Percentiles rank a stretch among this genome's conserved stretches.
phyloP scores from a whole-genome alignment of 2,329 filamentous ascomycete genomes.

The Fusarium guadeloupense region DNA sequence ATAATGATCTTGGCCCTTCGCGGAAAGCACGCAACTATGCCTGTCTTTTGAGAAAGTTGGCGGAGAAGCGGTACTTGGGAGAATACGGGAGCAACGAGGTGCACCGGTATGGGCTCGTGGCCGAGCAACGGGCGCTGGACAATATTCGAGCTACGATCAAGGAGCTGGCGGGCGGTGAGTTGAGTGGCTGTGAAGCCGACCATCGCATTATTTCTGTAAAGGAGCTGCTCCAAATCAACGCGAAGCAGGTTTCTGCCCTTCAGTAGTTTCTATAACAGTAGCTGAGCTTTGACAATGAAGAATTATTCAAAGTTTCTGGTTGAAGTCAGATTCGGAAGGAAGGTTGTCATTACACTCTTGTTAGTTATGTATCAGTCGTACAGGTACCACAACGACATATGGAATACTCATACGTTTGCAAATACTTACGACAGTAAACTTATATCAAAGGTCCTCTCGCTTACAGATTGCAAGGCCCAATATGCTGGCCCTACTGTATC shows the following conservation, averaged over 20 bases:
- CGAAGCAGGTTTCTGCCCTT: not conserved
- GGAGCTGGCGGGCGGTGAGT: not conserved
- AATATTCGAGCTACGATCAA: not conserved
- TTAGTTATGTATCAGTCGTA: too few species aligned
- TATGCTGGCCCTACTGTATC: too few species aligned
- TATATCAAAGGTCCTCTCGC: too few species aligned
- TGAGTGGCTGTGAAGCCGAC: not conserved
- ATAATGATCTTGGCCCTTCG: not conserved
- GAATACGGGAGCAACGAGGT: not conserved
- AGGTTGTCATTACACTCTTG: too few species aligned
- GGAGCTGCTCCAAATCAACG: not conserved
- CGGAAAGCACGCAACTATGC: not conserved
- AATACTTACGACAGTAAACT: too few species aligned
- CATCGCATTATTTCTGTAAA: not conserved
- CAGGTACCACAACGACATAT: too few species aligned
- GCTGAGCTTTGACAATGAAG: too few species aligned
- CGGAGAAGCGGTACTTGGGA: not conserved
- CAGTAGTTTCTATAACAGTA: too few species aligned
- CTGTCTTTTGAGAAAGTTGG: not conserved
- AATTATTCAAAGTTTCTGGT: too few species aligned
- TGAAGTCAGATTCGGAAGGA: too few species aligned
- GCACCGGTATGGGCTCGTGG: not conserved
- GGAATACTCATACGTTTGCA: too few species aligned
- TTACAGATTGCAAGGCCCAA: too few species aligned
- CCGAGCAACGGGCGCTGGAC: not conserved